Evolutionary conservation across 768 basidiomycete genomes (phyloP).

Genomic region (Suillus cothurnatus): DNA sequence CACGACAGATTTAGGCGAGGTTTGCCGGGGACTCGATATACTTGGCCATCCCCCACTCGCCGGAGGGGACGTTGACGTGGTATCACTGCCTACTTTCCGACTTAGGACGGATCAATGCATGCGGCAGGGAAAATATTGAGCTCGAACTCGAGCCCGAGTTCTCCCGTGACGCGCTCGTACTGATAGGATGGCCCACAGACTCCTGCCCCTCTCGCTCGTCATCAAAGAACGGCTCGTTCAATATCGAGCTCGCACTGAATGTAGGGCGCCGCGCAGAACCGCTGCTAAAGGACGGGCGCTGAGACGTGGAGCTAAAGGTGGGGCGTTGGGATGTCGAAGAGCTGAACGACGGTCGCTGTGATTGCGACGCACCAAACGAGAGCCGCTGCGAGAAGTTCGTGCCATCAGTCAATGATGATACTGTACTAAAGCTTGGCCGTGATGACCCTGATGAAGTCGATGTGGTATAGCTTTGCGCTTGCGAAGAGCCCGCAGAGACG

Average conservation of each 20-base stretch:
- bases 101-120: neutral
- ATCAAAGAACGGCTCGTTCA: slow-evolving; percentile 17
- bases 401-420: slow-evolving; percentile 23
- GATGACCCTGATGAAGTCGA: slow-evolving; percentile 25
- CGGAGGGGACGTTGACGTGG: slow-evolving; percentile 1
- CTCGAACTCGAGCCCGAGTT: slow-evolving; percentile 18
- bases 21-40: slow-evolving; percentile 8
- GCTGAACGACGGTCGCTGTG: slow-evolving; percentile 24
- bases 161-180: slow-evolving; percentile 12
- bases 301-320: slow-evolving; percentile 13
- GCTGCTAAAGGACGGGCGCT: slow-evolving; percentile 9
- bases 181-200: slow-evolving; percentile 11
- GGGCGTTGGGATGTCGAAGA: slow-evolving; percentile 16
- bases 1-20: slow-evolving; percentile 9
- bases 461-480: slow-evolving; percentile 24
- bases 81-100: neutral
- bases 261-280: slow-evolving; percentile 6
- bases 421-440: slow-evolving; percentile 21
- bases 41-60: slow-evolving; percentile 9
- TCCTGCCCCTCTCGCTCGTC: slow-evolving; percentile 18
- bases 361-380: slow-evolving; percentile 13
- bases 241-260: slow-evolving; percentile 3
- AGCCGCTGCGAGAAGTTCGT: slow-evolving; percentile 20
- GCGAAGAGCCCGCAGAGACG: slow-evolving; percentile 31
- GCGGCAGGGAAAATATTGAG: slow-evolving; percentile 8